Evolutionary conservation across 495 filamentous ascomycete species (phyloP).

Genomic region (Poronia punctata): DNA sequence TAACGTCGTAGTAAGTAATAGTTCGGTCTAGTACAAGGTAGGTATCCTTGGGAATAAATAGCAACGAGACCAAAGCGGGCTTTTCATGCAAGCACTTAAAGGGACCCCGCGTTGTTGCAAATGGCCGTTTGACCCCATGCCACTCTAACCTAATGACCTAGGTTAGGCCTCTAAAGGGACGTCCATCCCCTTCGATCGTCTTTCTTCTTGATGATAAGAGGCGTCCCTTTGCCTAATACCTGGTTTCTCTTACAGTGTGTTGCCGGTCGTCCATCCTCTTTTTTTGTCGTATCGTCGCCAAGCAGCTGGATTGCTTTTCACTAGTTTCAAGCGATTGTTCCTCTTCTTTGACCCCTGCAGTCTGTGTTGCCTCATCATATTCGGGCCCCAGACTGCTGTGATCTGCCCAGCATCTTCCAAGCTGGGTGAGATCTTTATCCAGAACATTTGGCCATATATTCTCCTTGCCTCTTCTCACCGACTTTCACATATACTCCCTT

Average conservation of each 20-base stretch:
- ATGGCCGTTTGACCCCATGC: constrained; percentile 10
- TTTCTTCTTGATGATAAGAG: no score
- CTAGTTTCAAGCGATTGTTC: constrained; percentile 9
- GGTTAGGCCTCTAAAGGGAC: no score
- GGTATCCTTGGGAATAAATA: constrained; percentile 6
- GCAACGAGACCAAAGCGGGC: constrained; percentile 10
- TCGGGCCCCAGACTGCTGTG: constrained; percentile 20
- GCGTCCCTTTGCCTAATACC: constrained; percentile 19
- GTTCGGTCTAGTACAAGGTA: no score
- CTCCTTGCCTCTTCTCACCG: constrained; percentile 29
- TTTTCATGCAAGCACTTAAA: constrained; percentile 34
- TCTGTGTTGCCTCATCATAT: constrained; percentile 21
- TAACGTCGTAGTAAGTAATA: no score
- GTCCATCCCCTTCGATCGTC: no score
- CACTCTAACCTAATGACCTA: constrained; percentile 12
- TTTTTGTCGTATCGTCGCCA: constrained; percentile 19
- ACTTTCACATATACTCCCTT: constrained; percentile 25
- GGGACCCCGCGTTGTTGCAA: constrained; percentile 10
- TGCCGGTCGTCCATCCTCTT: constrained; percentile 13
- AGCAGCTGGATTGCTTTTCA: constrained; percentile 14
- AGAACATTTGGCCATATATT: constrained; percentile 25
- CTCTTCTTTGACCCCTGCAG: constrained; percentile 17
- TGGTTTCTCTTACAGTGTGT: constrained; percentile 11
- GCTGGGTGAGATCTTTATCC: constrained; percentile 20
- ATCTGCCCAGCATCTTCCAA: constrained; percentile 19